These are phyloP conservation scores for Aphanocladium album DNA, from an alignment of 2,329 filamentous ascomycete species.

Conservation along the genomic window DNA sequence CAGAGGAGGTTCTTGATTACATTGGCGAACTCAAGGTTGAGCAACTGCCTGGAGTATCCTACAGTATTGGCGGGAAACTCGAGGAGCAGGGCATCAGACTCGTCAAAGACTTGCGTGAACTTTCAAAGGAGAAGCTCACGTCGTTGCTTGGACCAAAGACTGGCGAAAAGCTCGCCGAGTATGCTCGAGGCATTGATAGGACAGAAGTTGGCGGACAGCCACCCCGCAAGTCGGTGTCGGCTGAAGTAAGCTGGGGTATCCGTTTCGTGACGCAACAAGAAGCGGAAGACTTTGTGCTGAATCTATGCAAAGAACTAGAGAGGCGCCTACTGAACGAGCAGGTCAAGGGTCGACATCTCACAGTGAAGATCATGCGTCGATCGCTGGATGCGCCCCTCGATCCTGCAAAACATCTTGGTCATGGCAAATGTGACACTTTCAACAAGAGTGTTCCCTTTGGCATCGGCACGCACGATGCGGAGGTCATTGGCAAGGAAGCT, in stretches of 20 bases:
- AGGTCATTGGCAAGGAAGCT: slow-evolving; percentile 72
- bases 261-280: slow-evolving; percentile 89
- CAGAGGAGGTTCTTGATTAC: slow-evolving; percentile 71
- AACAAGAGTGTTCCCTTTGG: slow-evolving; percentile 84
- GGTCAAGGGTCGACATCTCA: slow-evolving; percentile 83
- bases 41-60: slow-evolving; percentile 84
- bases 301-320: slow-evolving; percentile 79
- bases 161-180: slow-evolving; percentile 84
- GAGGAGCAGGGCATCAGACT: slow-evolving; percentile 78
- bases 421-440: slow-evolving; percentile 91
- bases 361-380: slow-evolving; percentile 91
- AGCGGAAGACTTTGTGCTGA: slow-evolving; percentile 84
- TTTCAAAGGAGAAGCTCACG: slow-evolving; percentile 70
- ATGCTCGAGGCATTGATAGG: slow-evolving; percentile 80
- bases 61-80: slow-evolving; percentile 80
- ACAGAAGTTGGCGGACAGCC: slow-evolving; percentile 82
- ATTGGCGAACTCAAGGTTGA: slow-evolving; percentile 74
- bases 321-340: slow-evolving; percentile 74
- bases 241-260: slow-evolving; percentile 97
- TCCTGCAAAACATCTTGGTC: slow-evolving; percentile 86
- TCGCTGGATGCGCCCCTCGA: slow-evolving; percentile 83
- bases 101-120: slow-evolving; percentile 75
- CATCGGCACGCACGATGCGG: slow-evolving; percentile 72
- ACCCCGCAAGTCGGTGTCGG: slow-evolving; percentile 88
- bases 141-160: slow-evolving; percentile 83